Percentiles rank a stretch among this genome's conserved stretches.
Evolutionary conservation across 2,329 filamentous ascomycete genomes (phyloP).

Genomic region (Knufia petricola): DNA sequence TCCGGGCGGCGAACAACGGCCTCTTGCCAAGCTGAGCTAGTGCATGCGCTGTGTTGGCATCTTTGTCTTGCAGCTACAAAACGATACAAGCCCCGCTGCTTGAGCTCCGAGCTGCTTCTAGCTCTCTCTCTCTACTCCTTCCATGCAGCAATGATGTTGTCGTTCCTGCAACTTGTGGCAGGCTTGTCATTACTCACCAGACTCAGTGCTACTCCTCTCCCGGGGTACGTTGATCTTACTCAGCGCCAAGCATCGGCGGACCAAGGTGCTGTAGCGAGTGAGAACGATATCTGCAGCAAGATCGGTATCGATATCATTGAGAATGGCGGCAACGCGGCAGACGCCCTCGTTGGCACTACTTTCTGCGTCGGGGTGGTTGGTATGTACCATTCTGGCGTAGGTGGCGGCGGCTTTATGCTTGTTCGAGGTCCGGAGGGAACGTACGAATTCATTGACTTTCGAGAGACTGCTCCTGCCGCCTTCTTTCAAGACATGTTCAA

Average conservation of each 20-base stretch:
- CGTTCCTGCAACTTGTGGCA: slow-evolving; percentile 3
- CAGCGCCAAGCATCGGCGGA: slow-evolving; percentile 18
- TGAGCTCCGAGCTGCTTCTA: background rate
- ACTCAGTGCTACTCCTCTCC: slow-evolving; percentile 15
- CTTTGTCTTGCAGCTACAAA: background rate
- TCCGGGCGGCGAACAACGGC: no score
- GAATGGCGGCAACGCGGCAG: slow-evolving; percentile 61
- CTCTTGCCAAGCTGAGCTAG: no score
- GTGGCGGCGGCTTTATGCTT: slow-evolving; percentile 84
- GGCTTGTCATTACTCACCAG: slow-evolving; percentile 14
- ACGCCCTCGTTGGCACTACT: slow-evolving; percentile 63
- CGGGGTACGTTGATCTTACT: background rate
- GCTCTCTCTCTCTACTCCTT: background rate
- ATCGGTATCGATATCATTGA: slow-evolving; percentile 58
- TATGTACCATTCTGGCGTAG: slow-evolving; percentile 73
- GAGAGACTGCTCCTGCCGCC: slow-evolving; percentile 75
- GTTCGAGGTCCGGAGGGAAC: slow-evolving; percentile 62
- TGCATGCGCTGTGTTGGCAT: background rate
- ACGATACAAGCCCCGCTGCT: background rate
- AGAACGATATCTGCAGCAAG: slow-evolving; percentile 57
- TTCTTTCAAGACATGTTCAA: slow-evolving; percentile 78
- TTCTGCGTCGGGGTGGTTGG: slow-evolving; percentile 66
- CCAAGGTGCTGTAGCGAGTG: slow-evolving; percentile 59
- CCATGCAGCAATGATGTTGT: background rate
- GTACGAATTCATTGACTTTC: slow-evolving; percentile 82